These are phyloP conservation scores for Pisolithus thermaeus DNA, from an alignment of 1,284 basidiomycete genomes.

Conservation along the genomic window DNA sequence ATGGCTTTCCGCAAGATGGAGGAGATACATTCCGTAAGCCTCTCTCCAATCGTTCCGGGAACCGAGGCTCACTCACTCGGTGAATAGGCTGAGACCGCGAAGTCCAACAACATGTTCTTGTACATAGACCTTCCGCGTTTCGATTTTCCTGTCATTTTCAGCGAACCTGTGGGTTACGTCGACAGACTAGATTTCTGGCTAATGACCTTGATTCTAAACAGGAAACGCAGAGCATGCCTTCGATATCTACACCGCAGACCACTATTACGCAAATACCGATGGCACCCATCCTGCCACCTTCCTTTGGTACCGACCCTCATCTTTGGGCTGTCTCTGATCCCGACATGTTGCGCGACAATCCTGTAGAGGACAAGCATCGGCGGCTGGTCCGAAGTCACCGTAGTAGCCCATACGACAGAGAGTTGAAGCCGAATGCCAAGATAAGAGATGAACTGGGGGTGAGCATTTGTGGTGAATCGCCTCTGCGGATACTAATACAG, in stretches of 20 bases:
- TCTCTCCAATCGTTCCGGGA: not conserved
- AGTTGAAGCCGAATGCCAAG: constrained; percentile 94
- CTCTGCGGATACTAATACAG: constrained; percentile 1
- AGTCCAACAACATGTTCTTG: constrained; percentile 85
- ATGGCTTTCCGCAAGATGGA: constrained; percentile 92
- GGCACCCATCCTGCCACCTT: constrained; percentile 41
- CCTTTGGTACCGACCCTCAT: constrained; percentile 56
- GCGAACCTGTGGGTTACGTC: constrained; percentile 62
- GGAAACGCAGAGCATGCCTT: constrained; percentile 32
- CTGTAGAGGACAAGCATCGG: constrained; percentile 96
- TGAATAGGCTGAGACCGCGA: constrained; percentile 73
- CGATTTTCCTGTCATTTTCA: constrained; percentile 96
- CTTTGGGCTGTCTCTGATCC: constrained; percentile 93
- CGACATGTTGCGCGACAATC: constrained; percentile 86
- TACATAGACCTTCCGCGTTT: constrained; percentile 97
- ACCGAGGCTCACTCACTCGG: not conserved
- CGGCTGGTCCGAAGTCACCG: constrained; percentile 92
- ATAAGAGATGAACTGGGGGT: constrained; percentile 92
- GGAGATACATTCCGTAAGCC: constrained; percentile 78
- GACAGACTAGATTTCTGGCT: not conserved
- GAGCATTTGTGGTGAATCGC: constrained; percentile 16
- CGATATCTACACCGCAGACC: constrained; percentile 33
- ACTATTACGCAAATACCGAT: constrained; percentile 36
- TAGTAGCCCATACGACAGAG: constrained; percentile 90
- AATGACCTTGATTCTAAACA: constrained; percentile 11